Percentiles rank a stretch among this genome's conserved stretches.
These are phyloP conservation scores for Phlegmacium glaucopus DNA, from an alignment of 768 basidiomycete genomes.

Conservation along the genomic window DNA sequence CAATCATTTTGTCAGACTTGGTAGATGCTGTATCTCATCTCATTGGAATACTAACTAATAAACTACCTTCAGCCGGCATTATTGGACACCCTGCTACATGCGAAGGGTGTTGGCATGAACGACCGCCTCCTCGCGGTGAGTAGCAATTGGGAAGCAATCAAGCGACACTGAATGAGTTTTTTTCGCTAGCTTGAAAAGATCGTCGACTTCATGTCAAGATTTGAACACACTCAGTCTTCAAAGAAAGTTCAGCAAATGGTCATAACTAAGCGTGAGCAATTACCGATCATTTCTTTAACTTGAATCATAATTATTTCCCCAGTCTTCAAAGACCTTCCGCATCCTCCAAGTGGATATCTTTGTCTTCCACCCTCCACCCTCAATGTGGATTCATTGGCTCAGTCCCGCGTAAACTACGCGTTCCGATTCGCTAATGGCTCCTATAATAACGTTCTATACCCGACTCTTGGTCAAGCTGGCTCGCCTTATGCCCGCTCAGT, in stretches of 20 bases:
- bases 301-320: slow-evolving; percentile 13
- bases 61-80: slow-evolving; percentile 39
- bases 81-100: slow-evolving; percentile 43
- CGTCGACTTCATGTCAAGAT: slow-evolving; percentile 56
- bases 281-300: slow-evolving; percentile 9
- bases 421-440: slow-evolving; percentile 61
- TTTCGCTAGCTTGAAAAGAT: slow-evolving; percentile 59
- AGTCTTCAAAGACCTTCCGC: slow-evolving; percentile 82
- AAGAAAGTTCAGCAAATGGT: slow-evolving; percentile 43
- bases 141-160: slow-evolving; percentile 1
- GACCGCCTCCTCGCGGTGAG: slow-evolving; percentile 61
- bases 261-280: slow-evolving; percentile 53
- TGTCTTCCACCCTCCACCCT: slow-evolving; percentile 15
- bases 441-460: slow-evolving; percentile 52
- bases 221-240: slow-evolving; percentile 29
- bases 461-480: slow-evolving; percentile 56
- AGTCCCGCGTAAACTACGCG: slow-evolving; percentile 37
- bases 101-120: slow-evolving; percentile 40
- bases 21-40: slow-evolving; percentile 17
- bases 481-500: slow-evolving; percentile 70
- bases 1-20: slow-evolving; percentile 23
- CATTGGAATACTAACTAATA: not conserved
- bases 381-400: slow-evolving; percentile 9
- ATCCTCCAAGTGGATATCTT: slow-evolving; percentile 61
- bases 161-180: slow-evolving; percentile 2